These are phyloP conservation scores for Candida nemodendra DNA, from an alignment of 805 yeast species.

Conservation along the genomic window DNA sequence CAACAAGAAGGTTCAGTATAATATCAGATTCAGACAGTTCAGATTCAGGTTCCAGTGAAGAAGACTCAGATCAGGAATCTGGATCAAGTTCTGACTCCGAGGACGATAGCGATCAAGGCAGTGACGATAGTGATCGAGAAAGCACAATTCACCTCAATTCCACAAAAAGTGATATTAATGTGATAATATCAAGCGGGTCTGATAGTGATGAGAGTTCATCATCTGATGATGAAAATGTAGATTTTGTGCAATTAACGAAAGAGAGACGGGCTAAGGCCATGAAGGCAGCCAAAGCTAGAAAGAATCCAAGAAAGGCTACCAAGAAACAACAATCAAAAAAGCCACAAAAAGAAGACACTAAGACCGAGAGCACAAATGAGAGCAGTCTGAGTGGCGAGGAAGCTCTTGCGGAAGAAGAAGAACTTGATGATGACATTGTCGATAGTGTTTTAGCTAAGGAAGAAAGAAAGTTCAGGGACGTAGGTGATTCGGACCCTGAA, in stretches of 20 bases:
- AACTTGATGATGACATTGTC: constrained; percentile 39
- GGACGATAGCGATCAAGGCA: constrained; percentile 27
- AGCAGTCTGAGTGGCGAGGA: constrained; percentile 10
- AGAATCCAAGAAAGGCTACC: constrained; percentile 22
- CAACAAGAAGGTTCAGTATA: constrained; percentile 28
- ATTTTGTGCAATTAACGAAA: constrained; percentile 69
- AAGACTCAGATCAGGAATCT: constrained; percentile 16
- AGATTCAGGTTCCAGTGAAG: constrained; percentile 18
- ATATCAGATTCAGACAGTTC: constrained; percentile 23
- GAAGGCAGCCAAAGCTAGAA: constrained; percentile 41
- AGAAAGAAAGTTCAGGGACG: constrained; percentile 35
- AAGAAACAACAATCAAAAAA: constrained; percentile 11
- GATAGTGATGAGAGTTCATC: constrained; percentile 41
- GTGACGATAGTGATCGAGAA: constrained; percentile 30
- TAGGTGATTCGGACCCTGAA: constrained; percentile 23
- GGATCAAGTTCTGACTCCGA: constrained; percentile 18
- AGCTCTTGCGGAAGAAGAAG: constrained; percentile 36
- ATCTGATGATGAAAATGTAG: constrained; percentile 67
- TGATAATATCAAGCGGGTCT: constrained; percentile 35
- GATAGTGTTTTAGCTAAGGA: constrained; percentile 43
- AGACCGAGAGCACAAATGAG: constrained; percentile 2
- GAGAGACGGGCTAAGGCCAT: constrained; percentile 58
- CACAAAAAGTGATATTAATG: constrained; percentile 22
- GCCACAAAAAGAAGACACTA: constrained; percentile 4
- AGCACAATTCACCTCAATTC: constrained; percentile 7